Evolutionary conservation across 1,284 basidiomycete species (phyloP).

Genomic region (Lentinus polychrous): DNA sequence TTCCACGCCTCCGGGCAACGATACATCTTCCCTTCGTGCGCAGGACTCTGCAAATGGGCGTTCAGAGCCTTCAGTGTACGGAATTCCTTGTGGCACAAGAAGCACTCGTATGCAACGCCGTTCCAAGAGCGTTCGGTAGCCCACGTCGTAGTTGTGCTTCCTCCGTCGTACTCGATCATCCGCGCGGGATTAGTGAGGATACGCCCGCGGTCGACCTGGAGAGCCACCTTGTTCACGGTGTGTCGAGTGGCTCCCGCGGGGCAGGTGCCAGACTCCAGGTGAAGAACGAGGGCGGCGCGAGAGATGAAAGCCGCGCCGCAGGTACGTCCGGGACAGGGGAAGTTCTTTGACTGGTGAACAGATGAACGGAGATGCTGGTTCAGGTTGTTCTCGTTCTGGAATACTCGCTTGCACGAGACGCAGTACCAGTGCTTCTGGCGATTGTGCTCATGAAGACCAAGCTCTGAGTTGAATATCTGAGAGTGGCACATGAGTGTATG

Average conservation of each 20-base stretch:
- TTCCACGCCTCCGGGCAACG: conserved; percentile 13
- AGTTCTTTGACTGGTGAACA: conserved; percentile 13
- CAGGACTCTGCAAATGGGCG: conserved; percentile 19
- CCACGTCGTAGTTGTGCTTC: not conserved
- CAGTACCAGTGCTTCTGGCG: conserved; percentile 46
- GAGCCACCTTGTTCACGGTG: conserved; percentile 21
- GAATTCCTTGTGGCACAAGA: conserved; percentile 16
- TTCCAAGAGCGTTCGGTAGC: conserved; percentile 9
- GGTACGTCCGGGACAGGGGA: conserved; percentile 16
- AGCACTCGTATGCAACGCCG: conserved; percentile 9
- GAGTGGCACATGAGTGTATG: not conserved
- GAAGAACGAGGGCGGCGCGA: conserved; percentile 24
- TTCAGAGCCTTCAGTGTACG: conserved; percentile 13
- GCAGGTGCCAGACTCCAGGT: conserved; percentile 28
- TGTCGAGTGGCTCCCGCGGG: conserved; percentile 24
- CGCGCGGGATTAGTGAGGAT: conserved; percentile 26
- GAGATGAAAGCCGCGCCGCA: conserved; percentile 25
- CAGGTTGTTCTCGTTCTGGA: conserved; percentile 23
- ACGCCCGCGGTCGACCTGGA: conserved; percentile 19
- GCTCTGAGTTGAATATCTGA: conserved; percentile 27
- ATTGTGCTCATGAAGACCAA: conserved; percentile 39
- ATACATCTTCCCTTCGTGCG: conserved; percentile 20
- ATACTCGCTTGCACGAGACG: conserved; percentile 33
- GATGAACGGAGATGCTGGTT: conserved; percentile 18
- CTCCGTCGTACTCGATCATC: conserved; percentile 14